Evolutionary conservation across 2,329 filamentous ascomycete genomes (phyloP), one percentile per base, ranked within the genome.

Genomic region (Phialophora expanda): DNA sequence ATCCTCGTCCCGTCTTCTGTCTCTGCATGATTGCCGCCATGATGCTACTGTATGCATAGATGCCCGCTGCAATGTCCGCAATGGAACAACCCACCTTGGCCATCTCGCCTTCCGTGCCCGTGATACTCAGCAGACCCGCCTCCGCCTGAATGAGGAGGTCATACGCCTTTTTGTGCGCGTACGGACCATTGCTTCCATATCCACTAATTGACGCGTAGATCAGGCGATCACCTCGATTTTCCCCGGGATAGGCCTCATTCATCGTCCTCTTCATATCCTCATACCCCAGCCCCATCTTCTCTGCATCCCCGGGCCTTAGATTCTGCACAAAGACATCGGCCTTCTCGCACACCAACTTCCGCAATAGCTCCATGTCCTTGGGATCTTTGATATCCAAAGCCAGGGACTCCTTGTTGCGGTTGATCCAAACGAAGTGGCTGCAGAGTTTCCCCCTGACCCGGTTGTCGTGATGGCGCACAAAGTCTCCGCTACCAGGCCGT

Each of bases 151-250:
- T 81, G 0, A 86, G 78, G 44, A 86, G 75, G 67, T 85, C 84
- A 56, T 86, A 86, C 0, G 84, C 84, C 69, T 86, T 86, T 75
- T 84, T 85, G 53, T 84, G 77, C 4, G 80, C 76, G 64, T 85
- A 85, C 0, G 84, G 84, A 0, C 83, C 84, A 24, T 81, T 77
- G 8, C 78, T 76, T 0, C 84, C 83, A 64, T 85, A 85, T 0
- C 84, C 84, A 0, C 82, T 85, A 53, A 86, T 84, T 57, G 85
- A 81, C 62, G 83, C 85, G 1, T 85, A 81, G n/a, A 86, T 83
- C 8, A 86, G 71, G 1, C 75, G 70, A 0, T 82, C 79, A 44
- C 85, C 77, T 8, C 78, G 72, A 1, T 34, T 48, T 12, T 62
- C 62, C 1, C 55, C 58, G 7, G 62, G 66, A 34, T 62, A 58